These are phyloP conservation scores for Lignosus rhinocerotis DNA, from an alignment of 1,284 basidiomycete genomes.

Conservation along the genomic window DNA sequence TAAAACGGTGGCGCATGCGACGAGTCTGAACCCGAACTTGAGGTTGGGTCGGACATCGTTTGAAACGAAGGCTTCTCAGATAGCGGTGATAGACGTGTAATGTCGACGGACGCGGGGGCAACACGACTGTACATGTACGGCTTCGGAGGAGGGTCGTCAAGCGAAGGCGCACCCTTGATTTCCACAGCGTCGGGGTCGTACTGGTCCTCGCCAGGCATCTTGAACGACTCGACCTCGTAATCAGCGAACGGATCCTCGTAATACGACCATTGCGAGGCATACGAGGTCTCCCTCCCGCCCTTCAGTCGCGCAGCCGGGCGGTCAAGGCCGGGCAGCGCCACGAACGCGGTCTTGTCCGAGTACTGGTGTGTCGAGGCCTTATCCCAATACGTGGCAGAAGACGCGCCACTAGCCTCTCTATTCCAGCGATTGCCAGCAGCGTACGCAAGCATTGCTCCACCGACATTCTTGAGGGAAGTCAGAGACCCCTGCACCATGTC, in stretches of 20 bases:
- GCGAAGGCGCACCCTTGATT: constrained; percentile 18
- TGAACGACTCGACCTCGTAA: constrained; percentile 39
- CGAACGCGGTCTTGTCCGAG: constrained; percentile 43
- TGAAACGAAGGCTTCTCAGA: constrained; percentile 31
- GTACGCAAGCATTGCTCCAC: constrained; percentile 33
- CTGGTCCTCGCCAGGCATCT: constrained; percentile 27
- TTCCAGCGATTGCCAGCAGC: constrained; percentile 38
- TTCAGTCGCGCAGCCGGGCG: constrained; percentile 31
- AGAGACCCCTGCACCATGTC: constrained; percentile 34
- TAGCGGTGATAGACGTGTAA: constrained; percentile 32
- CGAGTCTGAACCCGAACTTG: constrained; percentile 25
- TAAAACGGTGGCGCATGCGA: constrained; percentile 15
- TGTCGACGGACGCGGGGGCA: constrained; percentile 29
- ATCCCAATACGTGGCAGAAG: constrained; percentile 41
- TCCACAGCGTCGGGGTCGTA: constrained; percentile 30
- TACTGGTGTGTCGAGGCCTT: constrained; percentile 41
- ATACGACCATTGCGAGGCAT: constrained; percentile 35
- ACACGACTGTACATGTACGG: constrained; percentile 30
- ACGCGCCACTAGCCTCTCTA: constrained; percentile 34
- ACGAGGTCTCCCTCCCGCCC: constrained; percentile 41
- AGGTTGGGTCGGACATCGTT: constrained; percentile 25
- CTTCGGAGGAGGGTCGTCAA: constrained; percentile 32
- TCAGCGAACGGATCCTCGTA: constrained; percentile 62
- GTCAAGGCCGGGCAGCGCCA: constrained; percentile 28
- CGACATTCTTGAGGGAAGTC: constrained; percentile 53